Base-by-base conservation (phyloP, 495 filamentous ascomycete genomes). In the Lasiosphaeria ovina region DNA sequence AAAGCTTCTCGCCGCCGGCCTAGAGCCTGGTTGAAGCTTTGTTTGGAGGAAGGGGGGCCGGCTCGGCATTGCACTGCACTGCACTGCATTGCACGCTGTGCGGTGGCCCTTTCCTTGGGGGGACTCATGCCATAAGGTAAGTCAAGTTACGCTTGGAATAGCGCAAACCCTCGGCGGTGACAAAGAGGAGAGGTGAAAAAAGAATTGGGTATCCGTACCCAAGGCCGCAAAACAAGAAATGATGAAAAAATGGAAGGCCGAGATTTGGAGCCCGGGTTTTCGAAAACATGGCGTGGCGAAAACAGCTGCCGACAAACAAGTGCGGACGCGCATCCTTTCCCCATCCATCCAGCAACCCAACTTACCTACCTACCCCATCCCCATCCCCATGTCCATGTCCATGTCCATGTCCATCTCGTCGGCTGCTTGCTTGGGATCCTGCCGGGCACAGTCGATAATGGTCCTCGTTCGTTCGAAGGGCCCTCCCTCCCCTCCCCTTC, bases 231-330 rank as follows among this genome's bases (percentile, higher is more conserved):
- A 7, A 42, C 12, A 12, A 24, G 24, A 24, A 24, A 24, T 24
- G 24, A 24, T 24, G 24, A 24, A 24, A 24, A 24, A 24, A 24
- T 45, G 40, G n/a, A 9, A 50, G 7, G 47, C 47, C 49, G 32
- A 51, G 49, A 17, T 51, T 51, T 51, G 49, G 6, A 51, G 49
- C 49, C 32, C 32, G 49, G 8, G 49, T 10, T 14, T 51, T 31
- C n/a, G 40, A 45, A 24, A 24, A 24, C 24, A n/a, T 51, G 49
- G 49, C 9, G 49, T 51, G 49, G 49, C 49, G 49, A 51, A 51
- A 51, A 51, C 11, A 24, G 49, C 16, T 47, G 44, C 44, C 44
- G 44, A 47, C 16, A 24, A 24, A 24, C 2, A 45, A 45, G 1
- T 10, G 40, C 40, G 49, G 31, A n/a, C 49, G 49, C 49, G 32